Base-by-base conservation (phyloP, 2,329 filamentous ascomycete genomes). In the Neonectria sp. region DNA sequence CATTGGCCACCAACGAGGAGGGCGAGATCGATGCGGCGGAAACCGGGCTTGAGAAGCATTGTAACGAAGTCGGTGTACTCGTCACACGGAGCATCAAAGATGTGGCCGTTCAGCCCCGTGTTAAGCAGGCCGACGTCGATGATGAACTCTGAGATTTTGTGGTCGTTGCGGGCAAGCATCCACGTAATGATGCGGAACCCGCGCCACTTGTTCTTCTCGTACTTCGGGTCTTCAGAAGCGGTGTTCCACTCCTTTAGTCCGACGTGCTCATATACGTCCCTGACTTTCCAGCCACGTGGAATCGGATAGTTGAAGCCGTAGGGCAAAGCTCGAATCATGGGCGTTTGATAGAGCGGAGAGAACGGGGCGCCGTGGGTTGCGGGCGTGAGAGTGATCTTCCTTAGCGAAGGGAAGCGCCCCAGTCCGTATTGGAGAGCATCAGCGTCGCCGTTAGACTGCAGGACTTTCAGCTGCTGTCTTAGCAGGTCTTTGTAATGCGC, bases 41-140 rank as follows among this genome's bases (percentile, higher is more conserved):
- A 55, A 8, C 55, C 48, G 2, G 62, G 62, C 8, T 37, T 46
- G 2, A 7, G 6, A 48, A 60, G 27, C 24, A 65, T 13, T 1
- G 37, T 27, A 1, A 49, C 24, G 1, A 65, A 55, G 49, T 65
- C 25, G 6, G 17, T 43, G 40, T 55, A 65, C n/a, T 60, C 56
- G 3, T 55, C 27, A n/a, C 62, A 60, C 0, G 27, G 24, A 24
- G 29, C 2, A 8, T 65, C 62, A 40, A 65, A 65, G 17, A 65
- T 60, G 40, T 80, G 7, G 60, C 56, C 0, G 15, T 61, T 61
- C 2, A 61, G n/a, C 4, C 59, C 59, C 6, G 51, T 61, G 27
- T 55, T 46, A 3, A 61, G 49, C 13, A 55, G 29, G 12, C 49
- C 35, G 7, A 52, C 40, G 51, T 61, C 59, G 15, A 61, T 51